Evolutionary conservation across 495 filamentous ascomycete species (phyloP).

Genomic region (Copromyces sp.): DNA sequence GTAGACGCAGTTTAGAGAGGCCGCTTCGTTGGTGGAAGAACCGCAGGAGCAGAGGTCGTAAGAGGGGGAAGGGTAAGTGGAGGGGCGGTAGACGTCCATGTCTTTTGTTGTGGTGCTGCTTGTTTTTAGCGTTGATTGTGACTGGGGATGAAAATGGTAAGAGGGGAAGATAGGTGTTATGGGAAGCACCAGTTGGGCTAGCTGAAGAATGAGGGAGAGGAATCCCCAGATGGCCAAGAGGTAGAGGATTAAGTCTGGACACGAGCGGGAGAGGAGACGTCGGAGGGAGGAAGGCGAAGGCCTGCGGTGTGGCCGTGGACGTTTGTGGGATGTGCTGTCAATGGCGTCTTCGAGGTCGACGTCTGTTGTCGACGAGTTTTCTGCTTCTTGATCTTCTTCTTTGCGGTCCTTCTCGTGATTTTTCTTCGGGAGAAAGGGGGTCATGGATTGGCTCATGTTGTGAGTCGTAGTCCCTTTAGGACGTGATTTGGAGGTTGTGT

Average conservation of each 20-base stretch:
- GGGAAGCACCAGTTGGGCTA: background rate
- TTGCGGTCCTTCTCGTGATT: background rate
- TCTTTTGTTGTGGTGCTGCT: background rate
- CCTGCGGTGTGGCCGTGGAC: background rate
- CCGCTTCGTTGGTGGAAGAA: background rate
- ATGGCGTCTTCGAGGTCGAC: background rate
- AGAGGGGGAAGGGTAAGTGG: background rate
- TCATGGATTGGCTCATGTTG: background rate
- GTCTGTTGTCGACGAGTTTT: background rate
- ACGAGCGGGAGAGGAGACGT: background rate
- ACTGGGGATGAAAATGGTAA: background rate
- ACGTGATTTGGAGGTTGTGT: background rate
- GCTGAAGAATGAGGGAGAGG: slow-evolving; percentile 1
- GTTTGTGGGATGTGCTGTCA: background rate
- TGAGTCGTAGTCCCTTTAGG: background rate
- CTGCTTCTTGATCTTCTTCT: background rate
- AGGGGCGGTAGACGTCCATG: slow-evolving; percentile 8
- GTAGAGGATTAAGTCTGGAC: background rate
- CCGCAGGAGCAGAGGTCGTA: slow-evolving; percentile 6
- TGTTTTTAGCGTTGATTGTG: too few relatives aligned
- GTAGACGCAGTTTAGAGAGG: slow-evolving; percentile 3
- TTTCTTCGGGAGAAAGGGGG: background rate
- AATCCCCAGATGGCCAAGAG: slow-evolving; percentile 5
- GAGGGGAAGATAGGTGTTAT: background rate
- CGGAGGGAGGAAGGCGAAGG: background rate